phyloP scores from a whole-genome alignment of 352 stramenopile genomes.

The Globisporangium cylindrosporum region DNA sequence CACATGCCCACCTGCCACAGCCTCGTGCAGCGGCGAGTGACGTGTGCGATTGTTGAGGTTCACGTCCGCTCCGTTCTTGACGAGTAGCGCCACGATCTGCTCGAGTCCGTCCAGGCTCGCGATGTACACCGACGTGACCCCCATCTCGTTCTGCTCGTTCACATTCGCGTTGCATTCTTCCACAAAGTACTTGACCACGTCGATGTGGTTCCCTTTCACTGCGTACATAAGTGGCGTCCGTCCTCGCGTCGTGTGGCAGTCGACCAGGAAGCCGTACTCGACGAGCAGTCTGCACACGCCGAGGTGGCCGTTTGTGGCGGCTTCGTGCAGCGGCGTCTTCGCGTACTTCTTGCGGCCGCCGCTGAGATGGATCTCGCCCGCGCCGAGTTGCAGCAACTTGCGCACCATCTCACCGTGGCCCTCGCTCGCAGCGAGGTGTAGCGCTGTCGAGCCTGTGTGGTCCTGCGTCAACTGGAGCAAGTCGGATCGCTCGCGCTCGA shows the following conservation, averaged over 20 bases:
- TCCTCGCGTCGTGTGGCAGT: constrained; percentile 75
- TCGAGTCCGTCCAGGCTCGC: constrained; percentile 53
- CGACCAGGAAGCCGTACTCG: constrained; percentile 55
- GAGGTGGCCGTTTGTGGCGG: constrained; percentile 60
- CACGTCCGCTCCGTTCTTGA: constrained; percentile 46
- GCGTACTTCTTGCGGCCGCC: constrained; percentile 66
- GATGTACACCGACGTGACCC: constrained; percentile 68
- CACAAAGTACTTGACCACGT: constrained; percentile 42
- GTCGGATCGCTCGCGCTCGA: constrained; percentile 22
- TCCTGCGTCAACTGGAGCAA: constrained; percentile 66
- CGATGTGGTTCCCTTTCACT: constrained; percentile 59
- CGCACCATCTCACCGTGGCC: constrained; percentile 45
- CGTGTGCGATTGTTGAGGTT: constrained; percentile 63
- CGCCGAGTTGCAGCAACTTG: constrained; percentile 40
- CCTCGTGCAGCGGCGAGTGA: constrained; percentile 65
- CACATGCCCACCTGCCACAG: constrained; percentile 52
- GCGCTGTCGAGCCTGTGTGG: constrained; percentile 57
- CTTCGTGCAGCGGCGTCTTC: constrained; percentile 70
- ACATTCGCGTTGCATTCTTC: constrained; percentile 47
- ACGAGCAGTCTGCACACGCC: constrained; percentile 50
- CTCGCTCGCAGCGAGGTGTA: constrained; percentile 65
- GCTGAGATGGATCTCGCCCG: constrained; percentile 57
- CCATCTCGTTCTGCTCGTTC: constrained; percentile 80
- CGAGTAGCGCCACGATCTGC: constrained; percentile 45
- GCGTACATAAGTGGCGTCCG: constrained; percentile 79